phyloP scores from a whole-genome alignment of 2,329 filamentous ascomycete genomes.

The Diaporthe ilicicola region DNA sequence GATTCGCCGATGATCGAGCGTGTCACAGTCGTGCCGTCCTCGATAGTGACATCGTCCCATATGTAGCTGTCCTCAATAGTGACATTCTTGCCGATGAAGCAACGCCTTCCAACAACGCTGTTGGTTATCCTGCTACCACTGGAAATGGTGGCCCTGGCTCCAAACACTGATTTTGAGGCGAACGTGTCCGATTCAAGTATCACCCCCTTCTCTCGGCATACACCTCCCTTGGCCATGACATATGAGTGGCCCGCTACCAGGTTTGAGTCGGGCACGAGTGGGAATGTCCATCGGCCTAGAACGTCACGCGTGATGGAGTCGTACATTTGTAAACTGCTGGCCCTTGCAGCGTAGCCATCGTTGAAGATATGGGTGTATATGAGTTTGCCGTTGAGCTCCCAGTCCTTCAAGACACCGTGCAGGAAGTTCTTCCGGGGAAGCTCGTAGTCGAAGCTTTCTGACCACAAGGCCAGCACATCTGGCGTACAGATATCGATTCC shows the following conservation, averaged over 20 bases:
- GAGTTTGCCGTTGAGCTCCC: constrained; percentile 96
- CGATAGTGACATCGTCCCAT: constrained; percentile 85
- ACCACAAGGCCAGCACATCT: constrained; percentile 93
- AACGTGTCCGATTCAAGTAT: constrained; percentile 76
- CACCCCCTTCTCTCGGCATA: constrained; percentile 83
- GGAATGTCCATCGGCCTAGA: constrained; percentile 87
- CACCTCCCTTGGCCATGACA: constrained; percentile 71
- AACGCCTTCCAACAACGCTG: constrained; percentile 84
- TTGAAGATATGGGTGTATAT: constrained; percentile 89
- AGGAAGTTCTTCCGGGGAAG: constrained; percentile 78
- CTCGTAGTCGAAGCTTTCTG: constrained; percentile 92
- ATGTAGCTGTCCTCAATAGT: constrained; percentile 82
- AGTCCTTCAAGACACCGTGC: constrained; percentile 91
- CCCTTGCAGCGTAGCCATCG: constrained; percentile 86
- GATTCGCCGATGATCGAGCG: constrained; percentile 81
- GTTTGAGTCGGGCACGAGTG: constrained; percentile 89
- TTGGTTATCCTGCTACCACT: constrained; percentile 74
- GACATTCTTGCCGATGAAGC: constrained; percentile 87
- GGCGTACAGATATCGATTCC: constrained; percentile 98
- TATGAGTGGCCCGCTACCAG: constrained; percentile 81
- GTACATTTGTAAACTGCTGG: constrained; percentile 87
- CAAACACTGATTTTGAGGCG: constrained; percentile 78
- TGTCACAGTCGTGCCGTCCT: constrained; percentile 75
- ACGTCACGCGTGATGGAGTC: constrained; percentile 88
- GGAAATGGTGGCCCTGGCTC: constrained; percentile 78